These are phyloP conservation scores for Atractiella rhizophila DNA, from an alignment of 768 basidiomycete species.

Conservation along the genomic window DNA sequence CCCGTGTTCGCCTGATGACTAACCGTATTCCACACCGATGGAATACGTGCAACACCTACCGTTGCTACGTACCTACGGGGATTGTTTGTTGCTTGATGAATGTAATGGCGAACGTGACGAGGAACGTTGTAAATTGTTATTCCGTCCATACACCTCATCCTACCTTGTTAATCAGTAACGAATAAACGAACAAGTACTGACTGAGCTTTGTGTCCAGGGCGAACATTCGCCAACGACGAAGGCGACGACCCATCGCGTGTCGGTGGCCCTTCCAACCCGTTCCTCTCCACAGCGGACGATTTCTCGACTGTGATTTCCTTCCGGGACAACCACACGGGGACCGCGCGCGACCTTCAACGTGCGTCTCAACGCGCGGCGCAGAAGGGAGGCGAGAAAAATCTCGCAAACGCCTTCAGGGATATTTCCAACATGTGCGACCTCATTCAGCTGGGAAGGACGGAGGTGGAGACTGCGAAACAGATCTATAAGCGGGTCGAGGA, in stretches of 20 bases:
- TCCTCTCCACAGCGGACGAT: conserved; percentile 82
- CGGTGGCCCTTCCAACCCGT: conserved; percentile 76
- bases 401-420: conserved; percentile 67
- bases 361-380: conserved; percentile 47
- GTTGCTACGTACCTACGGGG: background rate
- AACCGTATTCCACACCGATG: conserved; percentile 9
- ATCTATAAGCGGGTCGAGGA: conserved; percentile 92
- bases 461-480: conserved; percentile 88
- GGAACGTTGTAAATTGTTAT: background rate
- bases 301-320: conserved; percentile 87
- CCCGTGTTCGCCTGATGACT: conserved; percentile 11
- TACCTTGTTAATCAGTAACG: too few species aligned
- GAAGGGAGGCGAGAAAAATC: conserved; percentile 40
- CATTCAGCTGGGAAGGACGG: conserved; percentile 76
- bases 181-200: background rate
- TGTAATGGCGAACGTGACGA: too few species aligned
- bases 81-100: background rate
- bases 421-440: conserved; percentile 86
- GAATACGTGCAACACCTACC: background rate
- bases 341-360: conserved; percentile 73
- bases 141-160: conserved; percentile 5
- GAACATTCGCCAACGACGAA: conserved; percentile 99
- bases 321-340: conserved; percentile 76
- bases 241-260: conserved; percentile 99
- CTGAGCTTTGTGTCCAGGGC: conserved; percentile 12